Percentiles rank a stretch among this genome's conserved stretches.
Conservation (phyloP, 306 rosid genomes). For the Quercus mongolica region DNA sequence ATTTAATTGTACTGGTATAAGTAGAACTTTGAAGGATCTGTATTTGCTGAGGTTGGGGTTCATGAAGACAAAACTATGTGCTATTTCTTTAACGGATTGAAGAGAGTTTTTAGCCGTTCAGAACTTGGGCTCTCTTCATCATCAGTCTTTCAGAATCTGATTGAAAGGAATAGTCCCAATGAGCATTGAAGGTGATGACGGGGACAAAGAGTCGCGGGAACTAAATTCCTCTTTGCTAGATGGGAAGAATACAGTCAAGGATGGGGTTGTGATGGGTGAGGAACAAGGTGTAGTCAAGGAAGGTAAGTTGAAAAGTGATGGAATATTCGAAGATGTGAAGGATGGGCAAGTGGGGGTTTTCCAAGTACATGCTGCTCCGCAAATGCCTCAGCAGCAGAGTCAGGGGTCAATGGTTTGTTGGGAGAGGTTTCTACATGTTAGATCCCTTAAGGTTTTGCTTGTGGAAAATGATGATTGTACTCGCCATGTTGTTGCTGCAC, state of each 20-base stretch:
- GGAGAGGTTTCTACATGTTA: conserved; percentile 84
- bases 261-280: conserved; percentile 26
- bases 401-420: conserved; percentile 77
- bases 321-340: conserved; percentile 37
- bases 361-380: conserved; percentile 41
- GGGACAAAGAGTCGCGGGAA: conserved; percentile 36
- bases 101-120: conserved; percentile 34
- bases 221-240: conserved; percentile 31
- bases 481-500: conserved; percentile 81
- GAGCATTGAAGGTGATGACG: conserved; percentile 46
- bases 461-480: conserved; percentile 88
- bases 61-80: conserved; percentile 26
- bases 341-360: conserved; percentile 39
- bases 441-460: conserved; percentile 84
- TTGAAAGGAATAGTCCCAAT: conserved; percentile 52
- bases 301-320: conserved; percentile 46
- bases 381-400: conserved; percentile 48
- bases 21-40: conserved; percentile 2
- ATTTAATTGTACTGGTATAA: conserved; percentile 28
- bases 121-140: conserved; percentile 28
- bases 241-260: conserved; percentile 33
- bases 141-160: conserved; percentile 22
- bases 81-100: conserved; percentile 31
- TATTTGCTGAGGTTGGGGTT: conserved; percentile 19
- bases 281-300: conserved; percentile 29